Conservation (phyloP, 768 basidiomycete species). For the Tulasnella sp. region DNA sequence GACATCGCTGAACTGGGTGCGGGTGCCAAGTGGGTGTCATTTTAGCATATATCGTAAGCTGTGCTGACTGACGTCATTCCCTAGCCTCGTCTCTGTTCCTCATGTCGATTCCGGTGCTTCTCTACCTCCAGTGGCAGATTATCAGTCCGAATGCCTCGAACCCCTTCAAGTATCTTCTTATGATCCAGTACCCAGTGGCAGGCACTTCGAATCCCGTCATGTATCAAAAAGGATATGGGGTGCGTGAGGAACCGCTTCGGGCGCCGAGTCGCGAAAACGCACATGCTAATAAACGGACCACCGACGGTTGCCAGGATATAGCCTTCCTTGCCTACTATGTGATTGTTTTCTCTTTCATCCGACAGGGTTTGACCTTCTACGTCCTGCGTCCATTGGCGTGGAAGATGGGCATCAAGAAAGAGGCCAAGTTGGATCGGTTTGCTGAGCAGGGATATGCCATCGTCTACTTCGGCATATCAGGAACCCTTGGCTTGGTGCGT, state of each 20-base stretch:
- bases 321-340: conserved; percentile 78
- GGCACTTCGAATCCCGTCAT: conserved; percentile 51
- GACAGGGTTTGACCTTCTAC: conserved; percentile 66
- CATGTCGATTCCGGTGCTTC: conserved; percentile 54
- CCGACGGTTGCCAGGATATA: conserved; percentile 49
- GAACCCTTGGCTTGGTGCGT: conserved; percentile 73
- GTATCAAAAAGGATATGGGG: conserved; percentile 61
- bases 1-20: conserved; percentile 60
- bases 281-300: not conserved
- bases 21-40: conserved; percentile 57
- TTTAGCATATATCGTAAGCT: not conserved
- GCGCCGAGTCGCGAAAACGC: not conserved
- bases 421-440: conserved; percentile 72
- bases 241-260: conserved; percentile 24
- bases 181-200: conserved; percentile 62
- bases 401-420: conserved; percentile 63
- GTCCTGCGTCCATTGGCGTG: conserved; percentile 64
- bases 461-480: conserved; percentile 69
- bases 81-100: conserved; percentile 64
- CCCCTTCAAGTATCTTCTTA: conserved; percentile 68
- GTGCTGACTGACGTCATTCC: not conserved
- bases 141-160: conserved; percentile 53
- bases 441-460: conserved; percentile 88
- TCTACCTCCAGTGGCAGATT: conserved; percentile 64
- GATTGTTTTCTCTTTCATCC: conserved; percentile 82